Conservation (phyloP, 1,284 basidiomycete species). For the Termitomyces sp. region DNA sequence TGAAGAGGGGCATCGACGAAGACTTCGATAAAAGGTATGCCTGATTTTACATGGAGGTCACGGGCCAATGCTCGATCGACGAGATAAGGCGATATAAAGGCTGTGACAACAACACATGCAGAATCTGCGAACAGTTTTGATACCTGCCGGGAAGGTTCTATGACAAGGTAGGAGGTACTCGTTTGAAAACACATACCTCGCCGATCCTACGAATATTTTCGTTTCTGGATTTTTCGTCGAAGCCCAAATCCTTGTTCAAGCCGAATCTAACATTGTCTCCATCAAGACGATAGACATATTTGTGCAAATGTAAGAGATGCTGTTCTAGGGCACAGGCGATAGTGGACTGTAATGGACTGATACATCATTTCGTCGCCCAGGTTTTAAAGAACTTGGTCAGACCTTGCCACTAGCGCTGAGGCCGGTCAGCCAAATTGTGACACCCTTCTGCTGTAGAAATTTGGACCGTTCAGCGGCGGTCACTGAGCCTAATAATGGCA, state of each 20-base stretch:
- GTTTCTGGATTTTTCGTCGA: constrained; percentile 90
- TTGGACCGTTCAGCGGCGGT: constrained; percentile 59
- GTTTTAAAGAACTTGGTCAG: constrained; percentile 14
- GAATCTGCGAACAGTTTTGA: constrained; percentile 93
- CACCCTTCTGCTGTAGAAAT: constrained; percentile 75
- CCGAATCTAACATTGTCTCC: constrained; percentile 98
- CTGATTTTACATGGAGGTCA: constrained; percentile 70
- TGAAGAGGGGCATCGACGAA: constrained; percentile 90
- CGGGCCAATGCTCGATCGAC: constrained; percentile 85
- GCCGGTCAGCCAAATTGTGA: constrained; percentile 95
- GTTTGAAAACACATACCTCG: constrained; percentile 53
- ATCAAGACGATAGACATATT: constrained; percentile 90
- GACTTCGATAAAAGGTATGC: constrained; percentile 88
- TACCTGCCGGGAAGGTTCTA: constrained; percentile 50
- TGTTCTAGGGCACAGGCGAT: constrained; percentile 97
- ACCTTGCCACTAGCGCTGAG: constrained; percentile 89
- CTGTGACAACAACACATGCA: constrained; percentile 83
- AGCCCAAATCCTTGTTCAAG: constrained; percentile 97
- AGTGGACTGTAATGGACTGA: constrained; percentile 64
- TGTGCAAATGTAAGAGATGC: constrained; percentile 83
- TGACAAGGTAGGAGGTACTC: background rate
- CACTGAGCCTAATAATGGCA: constrained; percentile 63
- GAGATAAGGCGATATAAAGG: constrained; percentile 98
- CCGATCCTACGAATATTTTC: constrained; percentile 98
- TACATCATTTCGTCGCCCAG: background rate